These are phyloP conservation scores for Phialophora verrucosa DNA, from an alignment of 2,329 filamentous ascomycete genomes.

Conservation along the genomic window DNA sequence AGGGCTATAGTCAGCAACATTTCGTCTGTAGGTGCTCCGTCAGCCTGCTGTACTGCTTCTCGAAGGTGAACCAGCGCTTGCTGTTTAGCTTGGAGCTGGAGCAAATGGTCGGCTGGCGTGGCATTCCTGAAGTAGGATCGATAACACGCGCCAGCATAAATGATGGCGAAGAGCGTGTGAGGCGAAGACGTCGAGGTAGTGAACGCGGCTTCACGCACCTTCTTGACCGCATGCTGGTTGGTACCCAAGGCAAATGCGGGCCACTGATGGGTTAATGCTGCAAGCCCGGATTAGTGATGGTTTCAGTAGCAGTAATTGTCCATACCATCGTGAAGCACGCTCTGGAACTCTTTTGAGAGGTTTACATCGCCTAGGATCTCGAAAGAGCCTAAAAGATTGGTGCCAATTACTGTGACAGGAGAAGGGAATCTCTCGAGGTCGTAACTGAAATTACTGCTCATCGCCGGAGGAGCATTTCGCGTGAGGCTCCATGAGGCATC, in stretches of 20 bases:
- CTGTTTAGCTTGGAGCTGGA: slow-evolving; percentile 16
- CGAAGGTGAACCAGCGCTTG: slow-evolving; percentile 13
- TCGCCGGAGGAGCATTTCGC: background rate
- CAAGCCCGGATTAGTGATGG: slow-evolving; percentile 1
- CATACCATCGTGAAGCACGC: slow-evolving; percentile 10
- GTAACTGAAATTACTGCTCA: background rate
- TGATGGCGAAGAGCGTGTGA: slow-evolving; percentile 15
- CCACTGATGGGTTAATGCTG: slow-evolving; percentile 19
- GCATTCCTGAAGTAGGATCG: slow-evolving; percentile 8
- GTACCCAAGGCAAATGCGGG: slow-evolving; percentile 15
- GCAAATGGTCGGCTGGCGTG: slow-evolving; percentile 1
- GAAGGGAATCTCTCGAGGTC: background rate
- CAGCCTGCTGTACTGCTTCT: slow-evolving; percentile 6
- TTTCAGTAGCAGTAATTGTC: background rate
- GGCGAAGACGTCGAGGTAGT: background rate
- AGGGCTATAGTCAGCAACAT: slow-evolving; percentile 15
- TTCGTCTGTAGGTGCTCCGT: slow-evolving; percentile 7
- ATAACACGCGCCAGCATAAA: slow-evolving; percentile 18
- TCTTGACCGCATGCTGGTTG: slow-evolving; percentile 3
- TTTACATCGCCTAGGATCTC: background rate
- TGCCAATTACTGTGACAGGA: background rate
- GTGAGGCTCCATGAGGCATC: background rate
- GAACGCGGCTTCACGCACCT: slow-evolving; percentile 13
- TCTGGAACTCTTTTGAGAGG: slow-evolving; percentile 1
- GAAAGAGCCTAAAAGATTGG: background rate